These are phyloP conservation scores for Phellinidium pouzarii DNA, from an alignment of 1,284 basidiomycete genomes.

Conservation along the genomic window DNA sequence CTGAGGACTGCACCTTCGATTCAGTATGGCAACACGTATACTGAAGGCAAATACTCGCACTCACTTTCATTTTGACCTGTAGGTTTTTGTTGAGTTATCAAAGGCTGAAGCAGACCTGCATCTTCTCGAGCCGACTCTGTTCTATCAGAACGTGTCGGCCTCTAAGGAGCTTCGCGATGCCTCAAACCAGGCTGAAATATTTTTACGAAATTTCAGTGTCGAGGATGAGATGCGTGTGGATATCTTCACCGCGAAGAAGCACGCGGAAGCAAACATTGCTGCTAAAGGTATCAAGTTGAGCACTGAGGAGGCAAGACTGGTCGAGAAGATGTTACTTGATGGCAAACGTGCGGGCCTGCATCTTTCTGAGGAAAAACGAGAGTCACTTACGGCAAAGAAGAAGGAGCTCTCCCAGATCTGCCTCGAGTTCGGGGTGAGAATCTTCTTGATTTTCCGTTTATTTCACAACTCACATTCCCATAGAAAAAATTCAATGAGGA, in stretches of 20 bases:
- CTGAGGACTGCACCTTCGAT: conserved; percentile 50
- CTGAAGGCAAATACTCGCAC: too few relatives aligned
- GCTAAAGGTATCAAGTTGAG: conserved; percentile 52
- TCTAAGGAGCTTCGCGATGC: conserved; percentile 68
- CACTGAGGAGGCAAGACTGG: conserved; percentile 61
- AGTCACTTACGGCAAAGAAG: conserved; percentile 49
- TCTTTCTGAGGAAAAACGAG: conserved; percentile 57
- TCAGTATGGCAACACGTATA: too few relatives aligned
- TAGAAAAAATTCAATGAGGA: conserved; percentile 87
- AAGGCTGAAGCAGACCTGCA: conserved; percentile 51
- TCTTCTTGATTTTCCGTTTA: neutral
- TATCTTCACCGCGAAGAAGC: conserved; percentile 63
- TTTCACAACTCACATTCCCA: neutral
- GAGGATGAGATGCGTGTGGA: conserved; percentile 73
- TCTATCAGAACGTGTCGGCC: conserved; percentile 76
- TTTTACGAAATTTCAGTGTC: conserved; percentile 59
- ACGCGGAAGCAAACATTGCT: conserved; percentile 61
- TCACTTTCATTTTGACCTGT: too few relatives aligned
- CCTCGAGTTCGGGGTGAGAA: conserved; percentile 63
- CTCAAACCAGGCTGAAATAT: conserved; percentile 64
- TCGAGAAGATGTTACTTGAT: conserved; percentile 73
- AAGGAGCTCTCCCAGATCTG: conserved; percentile 67
- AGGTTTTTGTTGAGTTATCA: conserved; percentile 68
- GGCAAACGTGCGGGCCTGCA: conserved; percentile 70
- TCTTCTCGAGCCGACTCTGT: conserved; percentile 52